These are phyloP conservation scores for Quercus phellos DNA, from an alignment of 331 rosid genomes.

Conservation along the genomic window DNA sequence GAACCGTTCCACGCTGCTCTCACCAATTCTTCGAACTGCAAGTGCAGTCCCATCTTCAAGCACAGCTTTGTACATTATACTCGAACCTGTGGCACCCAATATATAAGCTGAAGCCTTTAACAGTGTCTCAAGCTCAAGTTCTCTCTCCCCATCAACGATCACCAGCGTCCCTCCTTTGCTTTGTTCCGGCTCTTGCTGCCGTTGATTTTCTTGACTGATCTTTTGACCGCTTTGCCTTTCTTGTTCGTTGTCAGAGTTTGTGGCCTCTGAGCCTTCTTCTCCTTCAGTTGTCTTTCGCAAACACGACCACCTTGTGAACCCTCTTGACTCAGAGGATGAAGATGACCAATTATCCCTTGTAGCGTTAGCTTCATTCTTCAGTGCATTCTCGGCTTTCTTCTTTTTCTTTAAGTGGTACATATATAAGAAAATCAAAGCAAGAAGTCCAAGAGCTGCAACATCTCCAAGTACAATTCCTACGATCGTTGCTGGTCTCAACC, in stretches of 20 bases:
- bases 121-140: constrained; percentile 73
- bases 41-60: constrained; percentile 71
- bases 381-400: constrained; percentile 13
- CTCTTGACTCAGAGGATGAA: constrained; percentile 55
- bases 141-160: constrained; percentile 69
- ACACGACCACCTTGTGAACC: constrained; percentile 83
- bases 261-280: constrained; percentile 44
- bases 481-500: constrained; percentile 46
- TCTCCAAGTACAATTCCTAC: constrained; percentile 78
- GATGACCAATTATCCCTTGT: constrained; percentile 44
- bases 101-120: constrained; percentile 85
- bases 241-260: constrained; percentile 26
- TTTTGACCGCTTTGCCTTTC: constrained; percentile 11
- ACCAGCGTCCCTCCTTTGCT: constrained; percentile 66
- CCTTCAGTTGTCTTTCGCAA: constrained; percentile 57
- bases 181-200: constrained; percentile 26
- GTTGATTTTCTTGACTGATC: constrained; percentile 20
- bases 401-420: constrained; percentile 47
- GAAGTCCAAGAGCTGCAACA: constrained; percentile 37
- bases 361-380: constrained; percentile 31
- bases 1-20: constrained; percentile 66
- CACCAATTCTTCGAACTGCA: constrained; percentile 90
- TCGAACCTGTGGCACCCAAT: constrained; percentile 88
- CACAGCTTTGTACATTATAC: constrained; percentile 95
- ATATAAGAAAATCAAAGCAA: constrained; percentile 46